phyloP scores from a whole-genome alignment of 2,329 filamentous ascomycete genomes.

The Pleoardoris graminearum region DNA sequence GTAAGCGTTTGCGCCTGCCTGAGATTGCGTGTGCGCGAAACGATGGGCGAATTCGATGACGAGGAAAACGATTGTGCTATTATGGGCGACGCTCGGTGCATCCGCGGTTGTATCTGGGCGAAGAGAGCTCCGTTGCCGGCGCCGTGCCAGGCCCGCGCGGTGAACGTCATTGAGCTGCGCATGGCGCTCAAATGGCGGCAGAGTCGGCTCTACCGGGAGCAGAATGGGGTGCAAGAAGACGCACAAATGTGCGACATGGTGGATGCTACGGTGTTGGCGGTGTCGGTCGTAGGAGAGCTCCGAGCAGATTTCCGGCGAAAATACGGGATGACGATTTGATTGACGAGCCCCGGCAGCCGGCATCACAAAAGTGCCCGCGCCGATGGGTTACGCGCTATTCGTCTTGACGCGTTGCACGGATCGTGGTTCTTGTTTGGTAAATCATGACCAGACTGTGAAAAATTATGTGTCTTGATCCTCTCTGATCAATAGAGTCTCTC shows the following conservation, averaged over 20 bases:
- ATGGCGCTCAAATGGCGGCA: slow-evolving; percentile 27
- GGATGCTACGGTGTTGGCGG: slow-evolving; percentile 3
- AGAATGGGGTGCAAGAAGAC: slow-evolving; percentile 17
- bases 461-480: too few species aligned
- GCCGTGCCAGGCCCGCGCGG: slow-evolving; percentile 41
- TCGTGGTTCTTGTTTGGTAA: neutral
- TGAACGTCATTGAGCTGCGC: slow-evolving; percentile 38
- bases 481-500: too few species aligned
- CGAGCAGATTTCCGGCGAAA: slow-evolving; percentile 8
- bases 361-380: neutral
- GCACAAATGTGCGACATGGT: slow-evolving; percentile 31
- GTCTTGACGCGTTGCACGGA: neutral
- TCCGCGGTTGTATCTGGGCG: slow-evolving; percentile 36
- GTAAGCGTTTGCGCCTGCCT: neutral
- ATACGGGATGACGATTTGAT: slow-evolving; percentile 8
- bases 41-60: slow-evolving; percentile 8
- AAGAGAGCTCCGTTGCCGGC: slow-evolving; percentile 41
- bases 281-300: slow-evolving; percentile 4
- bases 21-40: neutral
- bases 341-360: slow-evolving; percentile 1
- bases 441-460: too few species aligned
- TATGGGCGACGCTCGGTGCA: slow-evolving; percentile 19
- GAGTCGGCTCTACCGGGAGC: slow-evolving; percentile 27
- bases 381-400: neutral
- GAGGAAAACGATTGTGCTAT: slow-evolving; percentile 22